These are phyloP conservation scores for Dactylella cylindrospora DNA, from an alignment of 2,329 filamentous ascomycete genomes.

Conservation along the genomic window DNA sequence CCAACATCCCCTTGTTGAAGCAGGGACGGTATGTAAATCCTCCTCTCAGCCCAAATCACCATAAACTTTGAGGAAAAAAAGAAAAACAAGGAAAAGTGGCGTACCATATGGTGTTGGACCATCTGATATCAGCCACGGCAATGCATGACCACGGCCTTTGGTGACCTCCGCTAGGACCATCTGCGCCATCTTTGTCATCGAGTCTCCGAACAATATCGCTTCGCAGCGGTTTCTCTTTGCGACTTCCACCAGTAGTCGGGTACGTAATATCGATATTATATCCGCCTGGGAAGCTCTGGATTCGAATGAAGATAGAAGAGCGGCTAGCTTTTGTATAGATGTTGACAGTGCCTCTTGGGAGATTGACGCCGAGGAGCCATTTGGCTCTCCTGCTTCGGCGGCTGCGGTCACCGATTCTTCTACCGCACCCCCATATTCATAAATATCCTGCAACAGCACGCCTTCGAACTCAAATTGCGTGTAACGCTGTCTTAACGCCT, in stretches of 20 bases:
- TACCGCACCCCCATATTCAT: slow-evolving; percentile 53
- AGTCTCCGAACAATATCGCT: slow-evolving; percentile 78
- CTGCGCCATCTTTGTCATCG: slow-evolving; percentile 82
- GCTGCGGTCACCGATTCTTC: slow-evolving; percentile 36
- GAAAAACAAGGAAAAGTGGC: slow-evolving; percentile 13
- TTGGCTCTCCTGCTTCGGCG: slow-evolving; percentile 1
- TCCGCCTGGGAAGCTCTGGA: slow-evolving; percentile 77
- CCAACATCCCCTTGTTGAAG: too few relatives aligned
- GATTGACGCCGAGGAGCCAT: slow-evolving; percentile 23
- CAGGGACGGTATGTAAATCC: too few relatives aligned
- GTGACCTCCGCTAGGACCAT: slow-evolving; percentile 83
- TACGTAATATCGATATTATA: slow-evolving; percentile 68
- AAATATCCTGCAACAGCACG: slow-evolving; percentile 65
- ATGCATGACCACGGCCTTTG: slow-evolving; percentile 80
- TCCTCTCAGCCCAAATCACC: too few relatives aligned
- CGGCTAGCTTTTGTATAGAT: slow-evolving; percentile 56
- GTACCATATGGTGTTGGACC: slow-evolving; percentile 63
- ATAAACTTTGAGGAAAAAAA: neutral
- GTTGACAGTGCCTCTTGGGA: neutral
- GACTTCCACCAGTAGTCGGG: slow-evolving; percentile 68
- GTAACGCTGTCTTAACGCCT: slow-evolving; percentile 61
- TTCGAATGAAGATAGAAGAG: slow-evolving; percentile 63
- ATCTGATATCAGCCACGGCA: slow-evolving; percentile 81
- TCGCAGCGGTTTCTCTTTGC: slow-evolving; percentile 65
- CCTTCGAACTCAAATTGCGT: slow-evolving; percentile 65